These are phyloP conservation scores for Apiotrichum siamense DNA, from an alignment of 1,284 basidiomycete genomes.

Conservation along the genomic window DNA sequence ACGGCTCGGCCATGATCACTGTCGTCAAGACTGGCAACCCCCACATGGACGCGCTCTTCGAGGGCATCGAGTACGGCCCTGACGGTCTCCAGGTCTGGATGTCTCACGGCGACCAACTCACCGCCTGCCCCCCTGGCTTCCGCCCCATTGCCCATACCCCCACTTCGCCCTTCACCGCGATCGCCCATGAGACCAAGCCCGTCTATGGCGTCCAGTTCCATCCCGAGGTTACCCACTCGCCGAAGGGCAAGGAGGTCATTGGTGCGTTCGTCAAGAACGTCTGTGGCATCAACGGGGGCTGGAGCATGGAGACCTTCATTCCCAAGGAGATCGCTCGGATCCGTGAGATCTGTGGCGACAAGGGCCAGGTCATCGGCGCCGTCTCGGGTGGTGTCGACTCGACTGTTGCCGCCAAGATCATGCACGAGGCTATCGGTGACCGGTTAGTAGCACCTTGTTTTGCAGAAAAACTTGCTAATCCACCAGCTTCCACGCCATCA, in stretches of 20 bases:
- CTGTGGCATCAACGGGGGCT: constrained; percentile 73
- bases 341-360: constrained; percentile 87
- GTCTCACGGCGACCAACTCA: constrained; percentile 97
- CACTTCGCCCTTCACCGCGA: constrained; percentile 86
- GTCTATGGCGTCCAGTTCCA: constrained; percentile 99
- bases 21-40: constrained; percentile 62
- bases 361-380: constrained; percentile 94
- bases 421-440: constrained; percentile 99
- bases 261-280: constrained; percentile 79
- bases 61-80: constrained; percentile 58
- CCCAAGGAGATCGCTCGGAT: constrained; percentile 95
- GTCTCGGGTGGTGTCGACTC: constrained; percentile 98
- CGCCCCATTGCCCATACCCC: constrained; percentile 80
- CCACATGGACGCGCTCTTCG: constrained; percentile 72
- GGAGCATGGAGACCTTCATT: constrained; percentile 98
- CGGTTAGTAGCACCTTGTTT: constrained; percentile 48
- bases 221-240: constrained; percentile 95
- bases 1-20: constrained; percentile 81
- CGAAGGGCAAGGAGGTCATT: constrained; percentile 85
- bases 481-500: constrained; percentile 83
- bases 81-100: constrained; percentile 92
- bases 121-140: constrained; percentile 73
- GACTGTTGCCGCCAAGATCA: constrained; percentile 95
- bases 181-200: constrained; percentile 83
- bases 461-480: background rate